Evolutionary conservation across 139 green algal species (phyloP), one percentile per base, ranked within the genome.

Genomic region (Chlorella sp.): DNA sequence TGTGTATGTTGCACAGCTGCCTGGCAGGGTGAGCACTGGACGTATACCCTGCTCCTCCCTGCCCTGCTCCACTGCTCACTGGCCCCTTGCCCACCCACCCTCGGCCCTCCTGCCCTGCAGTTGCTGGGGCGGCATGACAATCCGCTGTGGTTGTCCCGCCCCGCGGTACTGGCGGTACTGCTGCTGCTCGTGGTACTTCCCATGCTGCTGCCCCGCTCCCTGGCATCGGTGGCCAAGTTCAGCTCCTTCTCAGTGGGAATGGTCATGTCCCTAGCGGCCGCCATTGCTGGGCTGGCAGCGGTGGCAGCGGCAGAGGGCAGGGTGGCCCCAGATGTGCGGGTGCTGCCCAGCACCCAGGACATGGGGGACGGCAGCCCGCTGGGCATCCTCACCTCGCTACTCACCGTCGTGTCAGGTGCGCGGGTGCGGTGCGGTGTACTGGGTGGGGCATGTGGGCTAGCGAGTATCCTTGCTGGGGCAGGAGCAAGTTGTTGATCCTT

Each of bases 121-220:
- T 40, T 61, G 28, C 53, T 80, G 39, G 39, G 26, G 26, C 87
- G 88, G 36, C 88, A 91, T 28, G 88, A 91, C 81, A 75, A 68
- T 69, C 81, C 81, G 14, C 85, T 71, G 81, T 89, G 66, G 61
- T 79, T 86, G 11, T 76, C 71, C 40, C 85, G 85, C 40, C 69
- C 69, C 5, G 40, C n/a, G 3, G 85, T 89, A 48, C 42, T 83
- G 85, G 61, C 66, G 7, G 81, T 84, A 28, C 53, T 91, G 68
- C 37, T 92, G 24, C 3, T 34, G 14, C 34, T 7, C 4, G 77
- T 90, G 26, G 79, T 92, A 0, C 64, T 26, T 18, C 91, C 91
- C 15, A 91, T 93, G 91, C 84, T 93, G 19, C 81, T 92, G 18
- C 57, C 88, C 0, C 86, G 91, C 78, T 80, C n/a, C n/a, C 88